phyloP scores from a whole-genome alignment of 1,284 basidiomycete genomes.

The Meira nashicola region DNA sequence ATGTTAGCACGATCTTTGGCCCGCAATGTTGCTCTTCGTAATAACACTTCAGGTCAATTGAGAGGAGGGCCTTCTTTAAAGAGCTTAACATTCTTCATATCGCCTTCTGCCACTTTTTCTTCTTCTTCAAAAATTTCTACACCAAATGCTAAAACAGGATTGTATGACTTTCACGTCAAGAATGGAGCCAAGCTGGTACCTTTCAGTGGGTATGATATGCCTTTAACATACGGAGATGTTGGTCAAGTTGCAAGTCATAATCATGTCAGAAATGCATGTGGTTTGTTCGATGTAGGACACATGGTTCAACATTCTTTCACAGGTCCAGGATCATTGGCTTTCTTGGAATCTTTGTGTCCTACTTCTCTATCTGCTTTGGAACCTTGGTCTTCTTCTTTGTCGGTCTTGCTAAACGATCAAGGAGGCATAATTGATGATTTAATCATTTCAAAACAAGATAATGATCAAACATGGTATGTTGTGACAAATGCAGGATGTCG shows the following conservation, averaged over 20 bases:
- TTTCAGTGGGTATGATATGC: constrained; percentile 94
- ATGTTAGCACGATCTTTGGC: no score
- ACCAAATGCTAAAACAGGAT: constrained; percentile 59
- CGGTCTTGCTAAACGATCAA: constrained; percentile 77
- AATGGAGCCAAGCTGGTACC: constrained; percentile 91
- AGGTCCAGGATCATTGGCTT: constrained; percentile 58
- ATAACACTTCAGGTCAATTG: no score
- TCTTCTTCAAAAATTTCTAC: background rate
- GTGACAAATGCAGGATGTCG: constrained; percentile 93
- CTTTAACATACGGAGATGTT: constrained; percentile 70
- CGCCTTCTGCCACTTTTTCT: background rate
- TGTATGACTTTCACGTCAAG: constrained; percentile 84
- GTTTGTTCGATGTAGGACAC: constrained; percentile 95
- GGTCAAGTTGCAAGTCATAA: constrained; percentile 69
- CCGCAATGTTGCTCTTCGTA: no score
- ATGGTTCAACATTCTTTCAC: constrained; percentile 64
- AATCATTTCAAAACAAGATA: constrained; percentile 55
- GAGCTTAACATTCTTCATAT: background rate
- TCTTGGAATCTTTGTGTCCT: constrained; percentile 71
- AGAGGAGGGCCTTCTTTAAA: no score
- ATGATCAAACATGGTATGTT: constrained; percentile 73
- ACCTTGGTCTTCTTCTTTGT: constrained; percentile 67
- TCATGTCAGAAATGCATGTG: constrained; percentile 76
- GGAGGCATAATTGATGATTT: constrained; percentile 95
- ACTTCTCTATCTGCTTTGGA: constrained; percentile 63